A percentile compares a stretch with the other conserved stretches of the same genome.
Evolutionary conservation across 768 basidiomycete genomes (phyloP).

Genomic region (Lactifluus echinatus): DNA sequence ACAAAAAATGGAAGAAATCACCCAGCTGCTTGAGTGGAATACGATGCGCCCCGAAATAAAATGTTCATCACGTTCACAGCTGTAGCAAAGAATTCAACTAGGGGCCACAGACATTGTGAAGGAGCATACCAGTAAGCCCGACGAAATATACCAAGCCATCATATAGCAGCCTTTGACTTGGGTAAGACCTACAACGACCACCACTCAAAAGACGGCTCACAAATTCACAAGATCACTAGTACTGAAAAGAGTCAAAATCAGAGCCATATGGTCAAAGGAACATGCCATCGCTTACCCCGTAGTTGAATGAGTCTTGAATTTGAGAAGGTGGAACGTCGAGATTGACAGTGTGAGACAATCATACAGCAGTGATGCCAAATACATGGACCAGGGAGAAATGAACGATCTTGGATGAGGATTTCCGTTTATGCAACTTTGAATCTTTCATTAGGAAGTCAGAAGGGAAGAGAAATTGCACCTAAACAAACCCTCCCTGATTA

Average conservation of each 20-base stretch:
- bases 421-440: constrained; percentile 42
- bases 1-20: background rate
- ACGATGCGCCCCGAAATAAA: constrained; percentile 20
- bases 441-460: background rate
- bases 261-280: background rate
- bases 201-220: constrained; percentile 17
- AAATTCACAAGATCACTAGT: constrained; percentile 23
- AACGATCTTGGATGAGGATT: constrained; percentile 15
- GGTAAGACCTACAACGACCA: background rate
- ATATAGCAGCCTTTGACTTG: constrained; percentile 47
- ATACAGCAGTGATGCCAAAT: constrained; percentile 48
- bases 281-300: constrained; percentile 24
- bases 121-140: constrained; percentile 36
- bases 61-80: constrained; percentile 25
- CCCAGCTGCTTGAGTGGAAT: constrained; percentile 20
- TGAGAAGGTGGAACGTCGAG: constrained; percentile 45
- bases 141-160: constrained; percentile 61
- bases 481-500: constrained; percentile 32
- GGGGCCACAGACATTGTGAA: background rate
- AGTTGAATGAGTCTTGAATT: constrained; percentile 31
- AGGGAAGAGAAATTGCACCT: background rate
- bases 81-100: background rate
- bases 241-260: constrained; percentile 9
- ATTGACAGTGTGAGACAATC: constrained; percentile 44
- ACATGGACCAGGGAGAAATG: constrained; percentile 48